phyloP scores from a whole-genome alignment of 331 rosid species.

The Cydonia oblonga region DNA sequence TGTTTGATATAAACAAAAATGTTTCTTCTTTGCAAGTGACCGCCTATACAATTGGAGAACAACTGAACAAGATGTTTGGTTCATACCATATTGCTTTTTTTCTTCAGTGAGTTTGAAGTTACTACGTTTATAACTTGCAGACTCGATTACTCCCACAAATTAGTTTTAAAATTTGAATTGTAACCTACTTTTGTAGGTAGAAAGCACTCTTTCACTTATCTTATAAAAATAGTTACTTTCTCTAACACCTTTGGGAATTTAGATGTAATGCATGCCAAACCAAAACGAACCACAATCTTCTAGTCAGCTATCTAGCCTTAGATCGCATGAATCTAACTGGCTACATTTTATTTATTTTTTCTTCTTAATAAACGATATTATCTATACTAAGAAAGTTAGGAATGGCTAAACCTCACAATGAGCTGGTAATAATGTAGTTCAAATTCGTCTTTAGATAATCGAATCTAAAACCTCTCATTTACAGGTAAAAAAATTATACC shows the following conservation, averaged over 20 bases:
- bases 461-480: no score
- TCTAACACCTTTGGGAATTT: not conserved
- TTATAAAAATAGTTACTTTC: not conserved
- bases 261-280: constrained; percentile 9
- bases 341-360: not conserved
- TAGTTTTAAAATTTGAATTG: not conserved
- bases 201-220: not conserved
- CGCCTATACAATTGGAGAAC: not conserved
- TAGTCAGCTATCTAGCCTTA: not conserved
- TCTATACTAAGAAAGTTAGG: no score
- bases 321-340: constrained; percentile 2
- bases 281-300: not conserved
- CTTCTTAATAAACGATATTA: no score
- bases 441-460: no score
- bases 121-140: not conserved
- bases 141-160: not conserved
- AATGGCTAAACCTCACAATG: no score
- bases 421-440: no score
- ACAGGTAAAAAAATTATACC: no score
- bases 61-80: not conserved
- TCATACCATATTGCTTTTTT: not conserved
- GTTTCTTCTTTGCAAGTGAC: not conserved
- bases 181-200: not conserved
- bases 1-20: not conserved
- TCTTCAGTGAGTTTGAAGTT: not conserved